phyloP scores from a whole-genome alignment of 768 basidiomycete genomes.

The Tricholoma sp. region DNA sequence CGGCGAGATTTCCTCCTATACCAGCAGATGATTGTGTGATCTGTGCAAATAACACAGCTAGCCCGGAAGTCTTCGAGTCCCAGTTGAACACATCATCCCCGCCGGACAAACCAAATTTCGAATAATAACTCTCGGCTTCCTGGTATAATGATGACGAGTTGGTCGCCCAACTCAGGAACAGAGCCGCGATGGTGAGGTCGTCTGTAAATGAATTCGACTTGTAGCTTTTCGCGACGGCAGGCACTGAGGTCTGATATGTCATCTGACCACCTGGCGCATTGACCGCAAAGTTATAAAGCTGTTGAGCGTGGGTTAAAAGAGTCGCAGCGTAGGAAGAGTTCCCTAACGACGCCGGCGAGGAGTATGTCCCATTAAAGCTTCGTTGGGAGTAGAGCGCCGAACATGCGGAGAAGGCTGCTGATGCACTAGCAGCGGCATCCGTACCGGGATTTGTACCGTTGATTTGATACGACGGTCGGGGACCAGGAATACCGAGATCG shows the following conservation, averaged over 20 bases:
- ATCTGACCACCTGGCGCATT: conserved; percentile 55
- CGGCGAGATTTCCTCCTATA: conserved; percentile 50
- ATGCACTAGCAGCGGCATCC: conserved; percentile 78
- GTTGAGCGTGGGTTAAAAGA: conserved; percentile 69
- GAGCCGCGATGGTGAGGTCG: conserved; percentile 69
- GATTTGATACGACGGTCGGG: conserved; percentile 74
- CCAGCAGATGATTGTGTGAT: conserved; percentile 53
- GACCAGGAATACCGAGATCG: conserved; percentile 68
- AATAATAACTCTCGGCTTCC: conserved; percentile 61
- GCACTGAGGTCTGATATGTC: conserved; percentile 68
- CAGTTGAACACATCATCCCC: conserved; percentile 75
- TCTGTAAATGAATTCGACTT: conserved; percentile 68
- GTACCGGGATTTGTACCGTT: conserved; percentile 82
- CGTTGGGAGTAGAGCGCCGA: conserved; percentile 72
- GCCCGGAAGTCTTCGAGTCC: conserved; percentile 78
- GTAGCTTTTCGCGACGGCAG: conserved; percentile 59
- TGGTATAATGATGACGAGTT: conserved; percentile 54
- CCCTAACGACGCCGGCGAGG: conserved; percentile 59
- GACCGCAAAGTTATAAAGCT: conserved; percentile 73
- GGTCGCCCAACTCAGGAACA: conserved; percentile 71
- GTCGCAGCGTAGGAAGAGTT: conserved; percentile 69
- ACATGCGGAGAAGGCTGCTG: conserved; percentile 86
- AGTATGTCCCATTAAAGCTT: conserved; percentile 43
- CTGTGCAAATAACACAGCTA: conserved; percentile 74
- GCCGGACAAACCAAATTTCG: conserved; percentile 46